A percentile compares a stretch with the other conserved stretches of the same genome.
phyloP scores from a whole-genome alignment of 768 basidiomycete genomes.

The Serendipita sp. region DNA sequence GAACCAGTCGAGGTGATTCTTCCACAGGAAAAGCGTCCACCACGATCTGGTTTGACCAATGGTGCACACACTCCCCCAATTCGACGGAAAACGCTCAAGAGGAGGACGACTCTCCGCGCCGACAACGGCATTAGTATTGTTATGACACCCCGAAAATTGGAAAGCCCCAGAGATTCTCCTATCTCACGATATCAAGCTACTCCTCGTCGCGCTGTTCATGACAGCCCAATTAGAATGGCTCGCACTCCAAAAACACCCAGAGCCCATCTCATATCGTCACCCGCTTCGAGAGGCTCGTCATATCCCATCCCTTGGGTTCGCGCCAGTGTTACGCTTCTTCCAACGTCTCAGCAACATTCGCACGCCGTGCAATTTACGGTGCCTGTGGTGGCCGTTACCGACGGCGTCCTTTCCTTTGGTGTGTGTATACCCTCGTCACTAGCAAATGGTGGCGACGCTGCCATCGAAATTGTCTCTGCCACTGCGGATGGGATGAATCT shows the following conservation, averaged over 20 bases:
- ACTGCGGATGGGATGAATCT: conserved; percentile 3
- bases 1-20: conserved; percentile 43
- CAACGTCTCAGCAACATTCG: not conserved
- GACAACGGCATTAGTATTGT: not conserved
- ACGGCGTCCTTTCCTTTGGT: not conserved
- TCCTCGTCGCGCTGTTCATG: not conserved
- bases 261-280: not conserved
- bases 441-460: not conserved
- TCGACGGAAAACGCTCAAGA: conserved; percentile 20
- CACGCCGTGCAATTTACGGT: not conserved
- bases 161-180: not conserved
- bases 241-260: not conserved
- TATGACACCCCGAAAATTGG: not conserved
- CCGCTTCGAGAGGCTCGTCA: conserved; percentile 31
- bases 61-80: conserved; percentile 29
- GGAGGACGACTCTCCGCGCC: conserved; percentile 16
- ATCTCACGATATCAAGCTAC: not conserved
- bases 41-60: conserved; percentile 39
- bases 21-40: conserved; percentile 33
- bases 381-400: not conserved
- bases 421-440: not conserved
- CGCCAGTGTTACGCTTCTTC: conserved; percentile 39
- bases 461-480: conserved; percentile 1
- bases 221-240: not conserved
- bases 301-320: conserved; percentile 46